phyloP scores from a whole-genome alignment of 228 moss, liverwort and hornwort genomes.

The Sphagnum fallax region DNA sequence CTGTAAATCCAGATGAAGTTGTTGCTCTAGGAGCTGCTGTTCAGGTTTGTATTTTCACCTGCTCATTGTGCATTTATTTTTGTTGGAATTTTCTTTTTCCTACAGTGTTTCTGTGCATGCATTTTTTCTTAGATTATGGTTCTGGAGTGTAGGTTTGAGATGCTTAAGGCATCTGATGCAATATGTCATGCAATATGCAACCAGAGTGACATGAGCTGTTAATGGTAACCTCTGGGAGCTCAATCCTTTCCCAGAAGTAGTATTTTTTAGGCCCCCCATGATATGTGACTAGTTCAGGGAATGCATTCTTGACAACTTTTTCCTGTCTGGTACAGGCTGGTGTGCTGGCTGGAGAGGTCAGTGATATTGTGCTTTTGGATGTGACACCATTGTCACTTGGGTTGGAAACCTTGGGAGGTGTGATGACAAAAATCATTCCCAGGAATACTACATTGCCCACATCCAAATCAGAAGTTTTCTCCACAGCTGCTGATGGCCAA shows the following conservation, averaged over 20 bases:
- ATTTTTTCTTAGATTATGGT: background rate
- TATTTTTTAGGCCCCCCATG: no score
- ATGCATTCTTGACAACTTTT: no score
- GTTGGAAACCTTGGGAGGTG: slow-evolving; percentile 45
- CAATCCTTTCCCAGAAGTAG: no score
- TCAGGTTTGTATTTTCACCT: slow-evolving; percentile 10
- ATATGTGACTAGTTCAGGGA: no score
- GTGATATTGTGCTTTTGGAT: slow-evolving; percentile 44
- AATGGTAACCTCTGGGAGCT: no score
- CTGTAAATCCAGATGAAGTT: slow-evolving; percentile 49
- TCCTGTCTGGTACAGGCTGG: slow-evolving; percentile 21
- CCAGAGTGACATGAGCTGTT: no score
- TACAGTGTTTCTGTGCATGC: background rate
- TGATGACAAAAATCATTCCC: slow-evolving; percentile 46
- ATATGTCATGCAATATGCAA: no score
- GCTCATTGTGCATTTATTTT: background rate
- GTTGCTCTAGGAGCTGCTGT: slow-evolving; percentile 55
- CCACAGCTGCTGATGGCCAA: slow-evolving; percentile 43
- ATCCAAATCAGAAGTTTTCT: slow-evolving; percentile 43
- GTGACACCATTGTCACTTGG: slow-evolving; percentile 43
- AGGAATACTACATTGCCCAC: slow-evolving; percentile 52
- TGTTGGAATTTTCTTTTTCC: background rate
- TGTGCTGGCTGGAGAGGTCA: slow-evolving; percentile 43
- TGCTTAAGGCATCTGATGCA: no score
- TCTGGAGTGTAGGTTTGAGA: background rate